Evolutionary conservation across 495 filamentous ascomycete genomes (phyloP), one percentile per base, ranked within the genome.

Genomic region (Penicillium psychrofluorescens): DNA sequence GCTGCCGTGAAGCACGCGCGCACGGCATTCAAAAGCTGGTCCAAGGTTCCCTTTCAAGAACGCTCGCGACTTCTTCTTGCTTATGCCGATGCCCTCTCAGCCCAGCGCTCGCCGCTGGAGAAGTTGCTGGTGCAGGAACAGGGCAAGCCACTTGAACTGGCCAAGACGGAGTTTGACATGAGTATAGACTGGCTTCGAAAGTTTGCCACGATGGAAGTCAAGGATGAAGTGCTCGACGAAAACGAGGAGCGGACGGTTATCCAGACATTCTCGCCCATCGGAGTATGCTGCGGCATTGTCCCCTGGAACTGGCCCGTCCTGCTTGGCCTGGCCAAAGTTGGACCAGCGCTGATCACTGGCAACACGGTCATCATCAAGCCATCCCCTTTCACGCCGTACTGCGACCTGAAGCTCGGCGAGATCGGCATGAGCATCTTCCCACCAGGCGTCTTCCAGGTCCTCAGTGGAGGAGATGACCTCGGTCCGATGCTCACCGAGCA

Each of bases 381-480:
- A 2, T 79, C 75, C 14, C 78, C 80, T 0, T 83, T 79, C 62
- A 84, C 83, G 0, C 83, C 83, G 0, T 86, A 87, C 70, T 76
- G 76, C 39, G 75, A 64, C 33, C 67, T 85, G 44, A 85, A 84
- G 52, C 65, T 81, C 42, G 74, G 64, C 41, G 83, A 87, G 59
- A 64, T 88, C 11, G 74, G 66, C 12, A 72, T 76, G 36, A 59
- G 68, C 1, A 65, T 83, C 49, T 75, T 86, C 44, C 83, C 84
- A 0, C 77, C 78, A 0, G 84, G 83, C 41, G 76, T 88, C 8
- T 52, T 88, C 12, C 82, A 85, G 50, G 81, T 68, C 11, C 53
- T 88, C 29, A 81, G 79, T 55, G 84, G 84, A 13, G 81, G 74
- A 44, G 80, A 83, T 12, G 67, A 77, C 10, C 70, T 87, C 8